phyloP scores from a whole-genome alignment of 257 asterid species.

The Avicennia marina region DNA sequence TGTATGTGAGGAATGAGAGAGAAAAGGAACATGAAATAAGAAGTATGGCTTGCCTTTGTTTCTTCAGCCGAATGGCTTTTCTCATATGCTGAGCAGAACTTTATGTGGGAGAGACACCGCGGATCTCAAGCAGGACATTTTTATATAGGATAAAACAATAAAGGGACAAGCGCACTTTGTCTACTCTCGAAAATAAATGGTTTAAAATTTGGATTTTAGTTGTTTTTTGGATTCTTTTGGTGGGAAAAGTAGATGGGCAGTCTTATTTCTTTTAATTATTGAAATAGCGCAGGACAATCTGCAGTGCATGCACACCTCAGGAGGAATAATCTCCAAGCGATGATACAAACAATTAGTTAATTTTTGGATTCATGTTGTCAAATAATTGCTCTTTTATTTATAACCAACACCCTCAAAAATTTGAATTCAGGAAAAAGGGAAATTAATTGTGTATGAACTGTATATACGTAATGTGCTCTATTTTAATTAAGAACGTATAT shows the following conservation, averaged over 20 bases:
- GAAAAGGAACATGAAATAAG: constrained; percentile 15
- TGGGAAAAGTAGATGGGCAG: constrained; percentile 25
- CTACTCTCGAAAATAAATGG: constrained; percentile 26
- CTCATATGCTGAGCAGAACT: constrained; percentile 21
- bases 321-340: constrained; percentile 4
- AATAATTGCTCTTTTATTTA: no score
- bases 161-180: constrained; percentile 42
- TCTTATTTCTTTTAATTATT: constrained; percentile 13
- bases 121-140: constrained; percentile 26
- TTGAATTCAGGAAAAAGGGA: no score
- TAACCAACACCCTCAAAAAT: no score
- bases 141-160: constrained; percentile 30
- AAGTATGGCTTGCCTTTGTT: constrained; percentile 24
- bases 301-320: constrained; percentile 7
- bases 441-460: no score
- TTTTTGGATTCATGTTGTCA: no score
- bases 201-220: constrained; percentile 33
- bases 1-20: constrained; percentile 21
- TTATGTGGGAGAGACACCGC: constrained; percentile 32
- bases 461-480: neutral
- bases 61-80: constrained; percentile 28
- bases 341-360: neutral
- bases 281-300: constrained; percentile 10
- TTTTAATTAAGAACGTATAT: no score
- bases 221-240: constrained; percentile 20